Evolutionary conservation across 495 filamentous ascomycete species (phyloP), one percentile per base, ranked within the genome.

Genomic region (Parathielavia hyrcaniae): DNA sequence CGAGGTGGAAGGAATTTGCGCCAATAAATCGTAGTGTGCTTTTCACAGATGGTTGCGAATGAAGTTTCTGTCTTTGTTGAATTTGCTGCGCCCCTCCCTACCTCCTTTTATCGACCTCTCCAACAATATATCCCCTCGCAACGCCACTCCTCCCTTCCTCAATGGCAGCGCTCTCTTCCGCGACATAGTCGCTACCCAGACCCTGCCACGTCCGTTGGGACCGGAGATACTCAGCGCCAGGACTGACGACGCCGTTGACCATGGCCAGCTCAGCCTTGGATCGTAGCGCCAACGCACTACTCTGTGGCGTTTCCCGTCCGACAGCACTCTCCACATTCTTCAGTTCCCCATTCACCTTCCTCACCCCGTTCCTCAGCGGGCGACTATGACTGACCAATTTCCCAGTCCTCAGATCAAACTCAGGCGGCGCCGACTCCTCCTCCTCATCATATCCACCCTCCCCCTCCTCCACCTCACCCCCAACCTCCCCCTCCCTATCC

Each of bases 331-430:
- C 41, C 20, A 58, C 45, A 65, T 64, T 60, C 53, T 63, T 49
- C 1, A 6, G 0, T 36, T 36, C 30, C 45, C 16, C 51, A n/a
- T 41, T 36, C n/a, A 22, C 34, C 20, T 36, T 63, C 23, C 26
- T 22, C 4, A 30, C 43, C 14, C 30, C 39, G 12, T 66, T 67
- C 26, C 73, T 67, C 86, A 97, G 90, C 8, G 93, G 92, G 44
- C 91, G 81, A 47, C 89, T 84, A 66, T 87, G 77, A 40, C 88
- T 90, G 36, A 97, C 82, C 67, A 96, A 88, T 61, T 83, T 83
- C 16, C 93, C 93, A 16, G 89, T 97, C 16, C 92, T 76, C 1
- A 97, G 77, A 71, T 99, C 91, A 64, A 92, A 97, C 61, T 96
- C 91, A 19, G 93, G 93, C 16, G 93, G 90, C 35, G 78, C 75